Conservation (phyloP, 345 rosid genomes). For the Pistacia integerrima region DNA sequence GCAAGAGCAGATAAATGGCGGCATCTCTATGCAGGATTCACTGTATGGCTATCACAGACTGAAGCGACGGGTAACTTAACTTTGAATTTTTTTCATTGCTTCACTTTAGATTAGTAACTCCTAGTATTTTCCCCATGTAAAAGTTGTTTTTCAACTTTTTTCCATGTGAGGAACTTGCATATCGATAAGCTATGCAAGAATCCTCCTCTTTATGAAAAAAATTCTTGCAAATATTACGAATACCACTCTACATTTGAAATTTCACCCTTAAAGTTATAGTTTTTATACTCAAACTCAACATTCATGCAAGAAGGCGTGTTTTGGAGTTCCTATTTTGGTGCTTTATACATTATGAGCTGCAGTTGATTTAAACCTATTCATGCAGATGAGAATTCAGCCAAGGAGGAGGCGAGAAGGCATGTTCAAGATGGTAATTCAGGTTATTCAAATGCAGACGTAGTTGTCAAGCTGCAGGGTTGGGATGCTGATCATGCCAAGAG, state of each 20-base stretch:
- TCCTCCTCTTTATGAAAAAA: background rate
- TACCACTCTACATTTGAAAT: no score
- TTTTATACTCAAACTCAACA: no score
- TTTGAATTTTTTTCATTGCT: constrained; percentile 11
- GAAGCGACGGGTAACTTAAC: constrained; percentile 64
- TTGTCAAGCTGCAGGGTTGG: constrained; percentile 92
- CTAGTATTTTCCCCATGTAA: background rate
- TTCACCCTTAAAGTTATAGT: no score
- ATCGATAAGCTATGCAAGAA: background rate
- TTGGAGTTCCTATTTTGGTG: background rate
- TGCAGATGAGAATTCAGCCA: constrained; percentile 75
- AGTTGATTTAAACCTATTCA: background rate
- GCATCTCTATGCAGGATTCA: constrained; percentile 85
- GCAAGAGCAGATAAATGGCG: constrained; percentile 63
- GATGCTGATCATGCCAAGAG: constrained; percentile 68
- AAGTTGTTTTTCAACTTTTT: background rate
- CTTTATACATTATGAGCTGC: background rate
- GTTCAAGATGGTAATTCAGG: constrained; percentile 52
- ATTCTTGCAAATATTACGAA: background rate
- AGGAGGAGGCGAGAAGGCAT: constrained; percentile 69
- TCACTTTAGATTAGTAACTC: background rate
- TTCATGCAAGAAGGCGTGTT: no score
- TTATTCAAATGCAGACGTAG: constrained; percentile 84
- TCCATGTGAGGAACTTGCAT: background rate
- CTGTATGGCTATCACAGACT: constrained; percentile 82